Base-by-base conservation (phyloP, 169 alveolate species). In the Eimeria tenella region DNA sequence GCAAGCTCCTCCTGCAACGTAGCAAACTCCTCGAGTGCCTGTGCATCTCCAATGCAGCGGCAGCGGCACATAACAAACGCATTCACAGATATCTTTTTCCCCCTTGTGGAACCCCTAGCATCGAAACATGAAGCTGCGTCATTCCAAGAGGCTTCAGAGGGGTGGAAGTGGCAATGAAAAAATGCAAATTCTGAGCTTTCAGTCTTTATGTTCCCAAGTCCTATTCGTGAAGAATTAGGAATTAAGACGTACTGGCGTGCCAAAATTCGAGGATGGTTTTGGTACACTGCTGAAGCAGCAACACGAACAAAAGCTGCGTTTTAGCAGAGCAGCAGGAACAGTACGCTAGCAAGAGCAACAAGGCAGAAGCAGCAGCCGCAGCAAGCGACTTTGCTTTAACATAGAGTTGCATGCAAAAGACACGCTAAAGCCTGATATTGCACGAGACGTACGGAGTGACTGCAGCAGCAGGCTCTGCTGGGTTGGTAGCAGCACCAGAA, bases 1-100 rank as follows among this genome's bases (percentile, higher is more conserved):
- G 86, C 86, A 6, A 75, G 63, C 23, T 75, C 86, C 15, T 9
- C 86, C 68, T 75, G 86, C 86, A 75, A 62, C 25, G 86, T 62
- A 15, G 55, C 65, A 49, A 75, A 15, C 86, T 42, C 60, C 21
- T 75, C 63, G n/a, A 7, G 56, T 50, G 68, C 23, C 86, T 75
- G 86, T 42, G 23, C 74, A 63, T 25, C 74, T 9, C 74, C 17
- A 63, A 25, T 9, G 74, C 42, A 71, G 82, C 56, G 23, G 82
- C 56, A 71, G 19, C 50, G 23, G 68, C 50, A 71, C 82, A 23
- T 4, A 71, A 68, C 31, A 1, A 21, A 21, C 49, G 19, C 21
- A 68, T 21, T 68, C 21, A 58, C 1, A 10, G 0, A 3, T 15
- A 3, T 10, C 68, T 3, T 58, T 58, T 58, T 58, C 21, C 17